Evolutionary conservation across 169 alveolate species (phyloP).

Genomic region (Miamiensis avidus): DNA sequence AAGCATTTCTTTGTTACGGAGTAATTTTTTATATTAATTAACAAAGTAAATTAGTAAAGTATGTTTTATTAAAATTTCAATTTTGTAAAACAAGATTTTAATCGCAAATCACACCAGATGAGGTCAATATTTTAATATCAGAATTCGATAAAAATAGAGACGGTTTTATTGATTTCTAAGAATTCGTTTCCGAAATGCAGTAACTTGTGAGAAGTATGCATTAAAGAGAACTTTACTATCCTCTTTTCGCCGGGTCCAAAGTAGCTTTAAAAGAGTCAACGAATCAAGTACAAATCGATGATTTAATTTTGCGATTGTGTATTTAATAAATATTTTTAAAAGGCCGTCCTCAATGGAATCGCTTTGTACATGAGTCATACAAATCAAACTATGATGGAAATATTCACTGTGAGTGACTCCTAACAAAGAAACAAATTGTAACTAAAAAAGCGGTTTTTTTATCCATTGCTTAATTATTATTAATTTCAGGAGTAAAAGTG

Average conservation of each 20-base stretch:
- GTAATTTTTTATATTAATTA: not conserved
- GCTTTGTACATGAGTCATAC: not conserved
- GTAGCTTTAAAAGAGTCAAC: not conserved
- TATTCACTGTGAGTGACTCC: not conserved
- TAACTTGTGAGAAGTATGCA: not conserved
- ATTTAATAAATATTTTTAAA: too few relatives aligned
- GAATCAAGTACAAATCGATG: not conserved
- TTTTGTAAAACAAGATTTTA: too few relatives aligned
- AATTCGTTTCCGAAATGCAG: not conserved
- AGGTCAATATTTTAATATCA: too few relatives aligned
- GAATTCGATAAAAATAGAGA: too few relatives aligned
- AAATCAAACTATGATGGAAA: not conserved
- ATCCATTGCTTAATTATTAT: not conserved
- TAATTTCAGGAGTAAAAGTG: not conserved
- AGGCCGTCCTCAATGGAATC: not conserved
- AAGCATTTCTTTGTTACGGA: not conserved
- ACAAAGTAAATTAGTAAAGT: too few relatives aligned
- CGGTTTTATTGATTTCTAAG: not conserved
- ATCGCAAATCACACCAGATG: too few relatives aligned
- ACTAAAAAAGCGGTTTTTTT: not conserved
- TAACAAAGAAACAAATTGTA: not conserved
- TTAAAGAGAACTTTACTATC: not conserved
- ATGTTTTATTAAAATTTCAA: not conserved
- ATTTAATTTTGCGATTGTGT: not conserved
- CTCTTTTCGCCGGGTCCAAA: not conserved